Base-by-base conservation (phyloP, 495 filamentous ascomycete species). In the Trichocladium antarcticum region DNA sequence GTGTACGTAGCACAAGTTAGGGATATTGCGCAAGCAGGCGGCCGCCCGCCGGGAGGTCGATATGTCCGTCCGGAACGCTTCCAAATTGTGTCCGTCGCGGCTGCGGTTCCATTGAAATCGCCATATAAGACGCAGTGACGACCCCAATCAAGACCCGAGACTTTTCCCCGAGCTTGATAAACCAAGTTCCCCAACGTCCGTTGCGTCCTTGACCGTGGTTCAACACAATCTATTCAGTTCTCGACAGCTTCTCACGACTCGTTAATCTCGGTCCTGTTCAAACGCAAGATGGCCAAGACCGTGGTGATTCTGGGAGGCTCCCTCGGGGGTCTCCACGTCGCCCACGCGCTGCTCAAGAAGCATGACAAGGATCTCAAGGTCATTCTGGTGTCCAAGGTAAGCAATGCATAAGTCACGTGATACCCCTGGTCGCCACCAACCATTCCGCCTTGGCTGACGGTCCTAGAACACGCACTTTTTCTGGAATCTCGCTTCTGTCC, bases 251-350 rank as follows among this genome's bases (percentile, higher is more conserved):
- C n/a, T n/a, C n/a, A n/a, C n/a, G n/a, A n/a, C n/a, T n/a, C n/a
- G n/a, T n/a, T n/a, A n/a, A n/a, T n/a, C n/a, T n/a, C n/a, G n/a
- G n/a, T n/a, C n/a, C n/a, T n/a, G n/a, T n/a, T n/a, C n/a, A 43
- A 34, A 47, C 49, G 48, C 48, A 42, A 45, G 27, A 69, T 67
- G 67, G 45, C 57, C 28, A 57, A 68, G 50, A 71, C 69, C 9
- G 62, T 81, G 28, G 63, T 80, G 19, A 65, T 81, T 42, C 61
- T 81, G 6, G 78, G 78, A 10, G 77, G 72, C 54, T 68, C 73
- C 51, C 74, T 67, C 50, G 66, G 67, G 27, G 78, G 74, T 49
- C 59, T 80, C 17, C 64, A 70, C 20, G 50, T 71, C 14, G 68
- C 75, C 51, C 78, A 81, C 57, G 67, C 68, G 17, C 64, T 81